Base-by-base conservation (phyloP, 495 filamentous ascomycete species). In the Astrothelium macrocarpum region DNA sequence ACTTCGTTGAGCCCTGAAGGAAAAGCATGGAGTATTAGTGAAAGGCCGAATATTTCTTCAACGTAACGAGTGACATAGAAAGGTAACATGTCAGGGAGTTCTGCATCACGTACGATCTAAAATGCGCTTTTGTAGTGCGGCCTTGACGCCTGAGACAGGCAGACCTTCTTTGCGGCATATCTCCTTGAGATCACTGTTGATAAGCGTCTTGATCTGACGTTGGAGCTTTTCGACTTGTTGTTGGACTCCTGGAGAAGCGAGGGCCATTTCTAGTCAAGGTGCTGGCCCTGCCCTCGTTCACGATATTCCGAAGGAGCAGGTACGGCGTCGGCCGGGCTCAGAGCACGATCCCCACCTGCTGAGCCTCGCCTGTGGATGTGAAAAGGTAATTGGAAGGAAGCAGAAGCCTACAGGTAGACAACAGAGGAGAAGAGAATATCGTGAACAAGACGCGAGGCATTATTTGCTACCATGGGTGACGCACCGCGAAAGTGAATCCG, bases 121-220 rank as follows among this genome's bases (percentile, higher is more conserved):
- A 58, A 97, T 86, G 64, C 92, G 86, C 29, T 75, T 73, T 73
- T 95, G 91, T 46, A 97, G 76, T 23, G 86, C 80, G 31, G 83
- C 79, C 76, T 98, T 98, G 64, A 90, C 84, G 10, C 94, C 94
- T 31, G 84, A 88, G 43, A 89, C 85, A 36, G 80, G 77, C 20
- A 93, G 79, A 31, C 83, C 81, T 72, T 93, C 87, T 62, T 77
- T 76, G 45, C 81, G 82, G 68, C 91, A 84, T 67, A 97, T 87
- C 18, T 77, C 73, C 64, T 90, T 89, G 43, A 98, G 82, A 60
- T 87, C 81, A 32, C 79, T 80, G 73, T 92, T 92, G 65, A 88
- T 80, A 36, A 87, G 73, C 16, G 76, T 80, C 71, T 86, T 86
- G 32, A 85, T 75, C 62, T 78, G 71, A 32, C 77, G 74, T 28